Evolutionary conservation across 352 stramenopile species (phyloP), one percentile per base, ranked within the genome.

Genomic region (Phytopythium oedochilum): DNA sequence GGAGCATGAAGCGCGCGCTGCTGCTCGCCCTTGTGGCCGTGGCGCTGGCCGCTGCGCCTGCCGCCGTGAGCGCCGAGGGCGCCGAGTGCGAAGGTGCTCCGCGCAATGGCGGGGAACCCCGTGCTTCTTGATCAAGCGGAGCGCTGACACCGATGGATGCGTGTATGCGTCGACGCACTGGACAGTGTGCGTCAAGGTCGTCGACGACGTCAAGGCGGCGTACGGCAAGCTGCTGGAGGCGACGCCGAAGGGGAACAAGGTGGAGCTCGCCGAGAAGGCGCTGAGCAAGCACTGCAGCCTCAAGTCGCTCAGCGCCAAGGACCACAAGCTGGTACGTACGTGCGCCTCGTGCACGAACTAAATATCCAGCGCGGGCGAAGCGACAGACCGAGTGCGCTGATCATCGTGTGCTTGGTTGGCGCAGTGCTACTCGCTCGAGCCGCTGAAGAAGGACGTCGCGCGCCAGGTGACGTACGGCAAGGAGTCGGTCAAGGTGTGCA

Each of bases 371-470:
- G 32, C 32, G 32, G 32, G 32, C 32, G 32, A 15, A 6, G 15
- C 14, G 49, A 15, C 56, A 20, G 38, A 57, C 31, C 28, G 26
- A 0, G 52, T 22, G 31, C 62, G 46, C 52, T 34, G 9, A 31
- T 28, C 32, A 3, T 11, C 32, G 32, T 50, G 36, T 29, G 56
- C 69, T 39, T 61, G 40, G 56, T 60, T n/a, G 31, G 12, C 59
- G 34, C 51, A 95, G 86, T 98, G 92, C 77, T 98, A 98, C 83
- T 97, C 88, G 55, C 63, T 98, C 57, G 75, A 95, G 74, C 91
- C 94, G 15, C 75, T 98, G 53, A 98, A 98, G 77, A 96, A 95
- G 67, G 88, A 97, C 44, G 84, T 98, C 36, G 92, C 89, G 45
- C 83, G 90, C 49, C 92, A 97, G 47, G 76, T 98, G 42, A 86